Evolutionary conservation across 73 alveolate genomes (phyloP).

Genomic region (Effrenium voratum): DNA sequence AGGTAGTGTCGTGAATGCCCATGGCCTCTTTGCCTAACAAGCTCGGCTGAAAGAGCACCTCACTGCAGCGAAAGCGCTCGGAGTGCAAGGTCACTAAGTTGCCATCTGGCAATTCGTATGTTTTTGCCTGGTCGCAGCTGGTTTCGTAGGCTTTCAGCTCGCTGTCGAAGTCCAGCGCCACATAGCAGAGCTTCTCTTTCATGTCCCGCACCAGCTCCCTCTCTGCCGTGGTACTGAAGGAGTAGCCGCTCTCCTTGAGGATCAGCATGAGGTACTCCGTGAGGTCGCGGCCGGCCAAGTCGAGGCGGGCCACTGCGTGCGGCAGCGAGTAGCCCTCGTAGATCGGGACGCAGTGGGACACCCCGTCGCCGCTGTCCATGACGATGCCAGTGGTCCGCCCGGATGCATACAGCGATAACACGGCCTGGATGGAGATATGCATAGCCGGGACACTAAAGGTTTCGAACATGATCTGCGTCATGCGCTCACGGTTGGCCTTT

Average conservation of each 20-base stretch:
- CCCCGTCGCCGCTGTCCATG: slow-evolving; percentile 98
- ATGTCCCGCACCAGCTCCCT: slow-evolving; percentile 95
- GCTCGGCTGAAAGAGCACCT: slow-evolving; percentile 96
- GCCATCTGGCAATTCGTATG: slow-evolving; percentile 97
- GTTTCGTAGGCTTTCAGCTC: slow-evolving; percentile 93
- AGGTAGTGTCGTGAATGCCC: slow-evolving; percentile 97
- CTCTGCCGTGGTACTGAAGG: slow-evolving; percentile 95
- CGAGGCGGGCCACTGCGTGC: slow-evolving; percentile 96
- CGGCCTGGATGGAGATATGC: slow-evolving; percentile 98
- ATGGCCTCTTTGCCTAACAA: slow-evolving; percentile 95
- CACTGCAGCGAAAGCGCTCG: slow-evolving; percentile 95
- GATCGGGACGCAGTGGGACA: slow-evolving; percentile 97
- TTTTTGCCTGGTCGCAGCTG: slow-evolving; percentile 92
- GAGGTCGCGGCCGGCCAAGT: slow-evolving; percentile 98
- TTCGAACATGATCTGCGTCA: slow-evolving; percentile 99
- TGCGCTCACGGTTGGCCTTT: slow-evolving; percentile 96
- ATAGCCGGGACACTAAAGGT: slow-evolving; percentile 99
- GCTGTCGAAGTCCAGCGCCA: slow-evolving; percentile 96
- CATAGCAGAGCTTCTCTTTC: slow-evolving; percentile 96
- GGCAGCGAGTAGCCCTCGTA: slow-evolving; percentile 97
- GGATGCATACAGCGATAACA: slow-evolving; percentile 98
- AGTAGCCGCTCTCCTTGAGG: slow-evolving; percentile 84
- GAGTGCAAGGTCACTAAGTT: slow-evolving; percentile 95
- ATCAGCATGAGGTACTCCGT: slow-evolving; percentile 96
- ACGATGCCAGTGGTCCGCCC: slow-evolving; percentile 99